Base-by-base conservation (phyloP, 495 filamentous ascomycete genomes). In the Hyaloscypha finlandica region DNA sequence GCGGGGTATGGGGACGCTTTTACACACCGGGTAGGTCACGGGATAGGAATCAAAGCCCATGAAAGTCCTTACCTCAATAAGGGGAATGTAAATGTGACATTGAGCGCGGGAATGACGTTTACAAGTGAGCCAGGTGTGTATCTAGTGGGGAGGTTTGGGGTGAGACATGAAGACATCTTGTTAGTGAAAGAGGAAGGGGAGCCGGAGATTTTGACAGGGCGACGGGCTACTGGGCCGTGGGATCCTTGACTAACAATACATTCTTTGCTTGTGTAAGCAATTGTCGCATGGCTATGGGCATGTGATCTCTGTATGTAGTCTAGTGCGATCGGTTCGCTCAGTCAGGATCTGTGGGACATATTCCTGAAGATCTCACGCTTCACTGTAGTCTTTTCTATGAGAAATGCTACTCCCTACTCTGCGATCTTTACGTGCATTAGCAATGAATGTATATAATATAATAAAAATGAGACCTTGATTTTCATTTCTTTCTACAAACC, bases 41-140 rank as follows among this genome's bases (percentile, higher is more conserved):
- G 84, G 6, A 83, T 86, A 35, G 85, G 84, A 6, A 85, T 87
- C 35, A 87, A 86, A 75, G 80, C 32, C 4, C 59, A 68, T 68
- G 84, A 85, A 70, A 81, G 79, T 48, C 84, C 84, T 0, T 86
- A 86, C 68, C 72, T 87, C 54, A 83, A 86, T 67, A 79, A 86
- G 62, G 83, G 83, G 56, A 86, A 86, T 65, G 53, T 66, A n/a
- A 64, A 67, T 25, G 73, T 71, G 1, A 63, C 68, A 16, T 73
- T 86, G 22, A 77, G 75, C 52, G 74, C 77, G 1, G 84, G 84
- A 0, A 87, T 86, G 84, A 73, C 77, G 0, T 85, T 85, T 67
- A 86, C 85, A 0, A 80, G 79, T 22, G 85, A 86, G 74, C 84
- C 85, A 4, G 84, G 84, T 0, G 78, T 85, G 29, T 86, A 87